These are phyloP conservation scores for Komagataella pastoris DNA, from an alignment of 805 yeast species.

Conservation along the genomic window DNA sequence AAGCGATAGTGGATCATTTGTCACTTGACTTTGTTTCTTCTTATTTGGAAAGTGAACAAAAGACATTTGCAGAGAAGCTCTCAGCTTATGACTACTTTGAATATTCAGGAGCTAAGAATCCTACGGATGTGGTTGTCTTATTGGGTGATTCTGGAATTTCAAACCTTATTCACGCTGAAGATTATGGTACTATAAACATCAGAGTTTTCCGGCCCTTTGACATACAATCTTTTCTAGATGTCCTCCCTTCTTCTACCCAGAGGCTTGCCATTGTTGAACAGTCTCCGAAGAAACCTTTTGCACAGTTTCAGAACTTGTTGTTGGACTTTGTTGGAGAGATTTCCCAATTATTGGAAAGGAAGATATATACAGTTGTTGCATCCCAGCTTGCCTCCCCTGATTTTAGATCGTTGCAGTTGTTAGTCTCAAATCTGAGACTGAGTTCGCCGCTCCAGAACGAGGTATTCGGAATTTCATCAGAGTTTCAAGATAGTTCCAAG, in stretches of 20 bases:
- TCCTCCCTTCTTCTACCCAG: slow-evolving; percentile 40
- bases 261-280: slow-evolving; percentile 40
- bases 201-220: slow-evolving; percentile 68
- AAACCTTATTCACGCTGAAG: slow-evolving; percentile 13
- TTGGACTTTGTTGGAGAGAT: slow-evolving; percentile 62
- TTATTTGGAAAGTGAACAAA: background rate
- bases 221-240: slow-evolving; percentile 30
- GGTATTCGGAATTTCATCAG: slow-evolving; percentile 33
- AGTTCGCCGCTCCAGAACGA: slow-evolving; percentile 49
- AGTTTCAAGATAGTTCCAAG: slow-evolving; percentile 13
- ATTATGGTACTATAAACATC: slow-evolving; percentile 37
- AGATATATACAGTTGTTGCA: slow-evolving; percentile 42
- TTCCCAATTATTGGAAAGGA: slow-evolving; percentile 28
- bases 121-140: slow-evolving; percentile 41
- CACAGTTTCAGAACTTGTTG: slow-evolving; percentile 29
- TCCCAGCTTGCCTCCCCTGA: slow-evolving; percentile 34
- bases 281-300: slow-evolving; percentile 21
- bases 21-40: background rate
- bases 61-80: background rate
- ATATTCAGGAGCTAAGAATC: slow-evolving; percentile 23
- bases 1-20: slow-evolving; percentile 5
- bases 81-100: slow-evolving; percentile 24
- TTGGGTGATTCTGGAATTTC: slow-evolving; percentile 47
- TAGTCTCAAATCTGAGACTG: slow-evolving; percentile 37
- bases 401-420: slow-evolving; percentile 28